These are phyloP conservation scores for Cyanidiococcus yangmingshanensis DNA, from an alignment of 23 red algal species.

Conservation along the genomic window DNA sequence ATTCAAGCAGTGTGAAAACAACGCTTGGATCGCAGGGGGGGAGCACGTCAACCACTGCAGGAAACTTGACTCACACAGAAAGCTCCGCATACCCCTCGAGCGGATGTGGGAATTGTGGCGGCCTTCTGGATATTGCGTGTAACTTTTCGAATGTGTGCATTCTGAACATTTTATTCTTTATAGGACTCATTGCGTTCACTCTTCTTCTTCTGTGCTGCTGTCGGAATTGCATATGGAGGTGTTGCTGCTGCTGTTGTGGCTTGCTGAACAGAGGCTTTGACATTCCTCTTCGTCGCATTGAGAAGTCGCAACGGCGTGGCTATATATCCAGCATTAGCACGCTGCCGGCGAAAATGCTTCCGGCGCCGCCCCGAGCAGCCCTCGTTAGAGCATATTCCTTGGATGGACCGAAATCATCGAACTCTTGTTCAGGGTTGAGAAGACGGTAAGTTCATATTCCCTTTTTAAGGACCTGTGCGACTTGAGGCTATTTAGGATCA, in stretches of 20 bases:
- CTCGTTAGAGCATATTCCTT: not conserved
- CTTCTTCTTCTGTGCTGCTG: conserved; percentile 15
- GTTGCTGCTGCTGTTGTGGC: conserved; percentile 1
- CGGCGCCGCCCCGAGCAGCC: not conserved
- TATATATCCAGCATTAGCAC: not conserved
- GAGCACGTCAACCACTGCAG: conserved; percentile 1
- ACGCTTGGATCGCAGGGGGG: conserved; percentile 23
- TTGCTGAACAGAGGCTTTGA: not conserved
- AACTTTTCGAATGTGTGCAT: conserved; percentile 26
- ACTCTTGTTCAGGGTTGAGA: too few species aligned
- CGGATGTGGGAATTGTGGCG: conserved; percentile 15
- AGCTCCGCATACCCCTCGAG: not conserved
- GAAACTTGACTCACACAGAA: conserved; percentile 9
- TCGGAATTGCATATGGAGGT: not conserved
- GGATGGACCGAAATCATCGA: not conserved
- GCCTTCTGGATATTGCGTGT: conserved; percentile 31
- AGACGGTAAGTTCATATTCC: too few species aligned
- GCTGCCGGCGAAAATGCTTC: not conserved
- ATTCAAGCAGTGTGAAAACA: not conserved
- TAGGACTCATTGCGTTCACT: not conserved
- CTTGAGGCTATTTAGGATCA: too few species aligned
- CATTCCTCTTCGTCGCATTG: not conserved
- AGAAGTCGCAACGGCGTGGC: not conserved
- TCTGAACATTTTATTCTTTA: conserved; percentile 27
- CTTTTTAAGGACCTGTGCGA: too few species aligned